Base-by-base conservation (phyloP, 2,329 filamentous ascomycete genomes). In the Sporothrix variecibatus region DNA sequence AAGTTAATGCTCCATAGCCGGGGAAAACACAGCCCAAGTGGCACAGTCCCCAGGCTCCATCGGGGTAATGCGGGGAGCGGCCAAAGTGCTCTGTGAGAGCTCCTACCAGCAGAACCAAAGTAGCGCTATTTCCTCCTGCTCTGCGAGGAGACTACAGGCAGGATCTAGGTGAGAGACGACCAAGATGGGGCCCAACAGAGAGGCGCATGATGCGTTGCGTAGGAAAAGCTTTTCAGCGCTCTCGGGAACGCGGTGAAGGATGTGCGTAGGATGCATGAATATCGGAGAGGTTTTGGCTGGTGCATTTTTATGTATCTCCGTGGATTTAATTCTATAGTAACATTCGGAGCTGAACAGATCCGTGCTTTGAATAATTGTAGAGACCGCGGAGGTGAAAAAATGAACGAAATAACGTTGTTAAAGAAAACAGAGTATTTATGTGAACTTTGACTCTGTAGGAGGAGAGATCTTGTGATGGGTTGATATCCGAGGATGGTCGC, bases 1-100 rank as follows among this genome's bases (percentile, higher is more conserved):
- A 70, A 56, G 49, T 3, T 17, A n/a, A 4, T 51, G 51, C 23
- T 49, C 43, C 51, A 26, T 31, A 60, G 51, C 69, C 51, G 69
- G 69, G 69, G 69, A 71, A 60, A 60, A 26, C 34, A 12, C 34
- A 60, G 34, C 1, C 31, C 11, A 67, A 67, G 15, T 15, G n/a
- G 62, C 38, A 17, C 12, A 23, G 2, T 23, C 51, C 23, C 26
- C 34, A 34, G 34, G 34, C 34, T 34, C 34, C 12, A 68, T 56
- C 49, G 71, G 71, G 71, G 71, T 73, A 73, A 68, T 73, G 71
- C 62, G 62, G 71, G 71, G 71, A 73, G 60, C 43, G n/a, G 2
- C 8, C 11, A 12, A 7, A 64, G 60, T 7, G 56, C 23, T 23
- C 26, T 28, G 26, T 17, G 26, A 58, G 26, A 28, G 40, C 40